Evolutionary conservation across 768 basidiomycete species (phyloP), one percentile per base, ranked within the genome.

Genomic region (Lepiota brunneoincarnata): DNA sequence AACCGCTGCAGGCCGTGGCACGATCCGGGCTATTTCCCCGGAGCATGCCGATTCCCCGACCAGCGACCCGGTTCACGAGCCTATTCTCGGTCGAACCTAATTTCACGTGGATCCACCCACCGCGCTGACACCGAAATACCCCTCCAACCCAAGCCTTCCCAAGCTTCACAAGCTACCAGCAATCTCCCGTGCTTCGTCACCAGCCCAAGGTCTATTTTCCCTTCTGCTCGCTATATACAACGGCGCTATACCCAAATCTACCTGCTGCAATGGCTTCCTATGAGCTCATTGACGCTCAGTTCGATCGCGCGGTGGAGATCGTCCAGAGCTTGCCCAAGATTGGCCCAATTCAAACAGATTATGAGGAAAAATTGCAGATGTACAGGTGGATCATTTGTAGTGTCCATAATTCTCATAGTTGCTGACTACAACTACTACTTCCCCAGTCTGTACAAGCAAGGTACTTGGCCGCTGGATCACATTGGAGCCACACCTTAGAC

Each of bases 291-390:
- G 86, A 91, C 60, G 80, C 81, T 45, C 93, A 95, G 69, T 98
- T 98, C 70, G 84, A 93, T 74, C 83, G 94, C 24, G 93, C 95
- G 3, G 94, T 98, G 9, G 88, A 95, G 69, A 96, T 98, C 51
- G 87, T 97, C 3, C 95, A 98, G 67, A 73, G 89, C 54, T 74
- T 97, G 28, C 93, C 95, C 1, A 96, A 96, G 76, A 91, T 84
- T 9, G 93, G 95, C 0, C 93, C 94, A 26, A 93, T 98, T 63
- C 93, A 97, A 68, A 97, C 94, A 0, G 90, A 83, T 59, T 97
- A 98, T 66, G 94, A 97, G 60, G 93, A 96, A 67, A 98, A 98
- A 68, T 73, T 98, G 12, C 81, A 84, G 10, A 92, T 98, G 83
- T 98, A 98, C 67, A 91, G 91, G 88, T 87, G 57, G 31, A 79